Base-by-base conservation (phyloP, 2,329 filamentous ascomycete species). In the Hymenoscyphus occultus region DNA sequence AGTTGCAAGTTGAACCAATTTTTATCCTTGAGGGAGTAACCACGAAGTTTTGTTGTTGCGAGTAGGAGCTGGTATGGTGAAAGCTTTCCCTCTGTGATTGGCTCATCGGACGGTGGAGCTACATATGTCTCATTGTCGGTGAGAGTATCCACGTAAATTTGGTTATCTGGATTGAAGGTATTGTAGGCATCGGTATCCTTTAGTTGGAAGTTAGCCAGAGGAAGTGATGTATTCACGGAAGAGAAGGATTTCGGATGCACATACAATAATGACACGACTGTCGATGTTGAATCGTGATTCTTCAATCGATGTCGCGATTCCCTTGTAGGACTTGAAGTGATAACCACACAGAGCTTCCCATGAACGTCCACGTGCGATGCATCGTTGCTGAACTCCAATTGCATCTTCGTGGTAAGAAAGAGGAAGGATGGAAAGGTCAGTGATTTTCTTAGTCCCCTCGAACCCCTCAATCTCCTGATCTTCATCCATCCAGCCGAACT, bases 21-120 rank as follows among this genome's bases (percentile, higher is more conserved):
- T 72, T 81, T 81, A 65, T 79, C 81, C 71, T 81, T 81, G 60
- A 82, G 71, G 0, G 80, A 77, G 62, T 79, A 83, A 0, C 80
- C 82, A 3, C 60, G 45, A 12, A 62, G 45, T 13, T 14, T 12
- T 40, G 51, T 62, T 1, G 60, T 56, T 28, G 60, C 45, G 22
- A 62, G 60, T 16, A 62, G 48, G 2, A 62, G 48, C 10, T 62
- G 60, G n/a, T 56, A 62, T 19, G 60, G 45, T 39, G 60, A 56
- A 12, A 62, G 60, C 9, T n/a, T 56, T 14, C 45, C 48, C 39
- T 56, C 22, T 4, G n/a, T 32, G n/a, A 39, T 22, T 32, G 45
- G 28, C 32, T 62, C 60, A 7, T 61, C 59, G 13, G 40, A 16
- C 14, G 60, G 7, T 56, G 60, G 60, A 2, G 60, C 45, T 19